These are phyloP conservation scores for Phlebiopsis flavidoalba DNA, from an alignment of 768 basidiomycete species.

Conservation along the genomic window DNA sequence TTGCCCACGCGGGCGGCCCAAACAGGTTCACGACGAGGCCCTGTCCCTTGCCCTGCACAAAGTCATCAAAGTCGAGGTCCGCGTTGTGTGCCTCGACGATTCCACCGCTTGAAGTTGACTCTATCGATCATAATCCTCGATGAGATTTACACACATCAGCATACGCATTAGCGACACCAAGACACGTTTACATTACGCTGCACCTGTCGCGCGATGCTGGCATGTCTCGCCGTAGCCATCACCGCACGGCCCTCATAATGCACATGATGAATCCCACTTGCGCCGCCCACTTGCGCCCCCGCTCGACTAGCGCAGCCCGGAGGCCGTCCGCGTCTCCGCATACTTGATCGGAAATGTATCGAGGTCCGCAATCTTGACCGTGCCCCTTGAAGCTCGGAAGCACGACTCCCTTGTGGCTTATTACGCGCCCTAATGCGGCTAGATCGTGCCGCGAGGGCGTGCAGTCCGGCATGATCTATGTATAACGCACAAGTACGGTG, in stretches of 20 bases:
- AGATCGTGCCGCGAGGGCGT: too few relatives aligned
- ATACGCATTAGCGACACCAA: too few relatives aligned
- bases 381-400: slow-evolving; percentile 42
- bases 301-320: slow-evolving; percentile 30
- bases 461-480: too few relatives aligned
- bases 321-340: slow-evolving; percentile 37
- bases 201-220: slow-evolving; percentile 7
- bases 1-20: slow-evolving; percentile 24
- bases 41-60: slow-evolving; percentile 30
- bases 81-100: slow-evolving; percentile 30
- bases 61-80: slow-evolving; percentile 25
- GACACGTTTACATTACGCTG: slow-evolving; percentile 43
- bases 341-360: slow-evolving; percentile 50
- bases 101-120: slow-evolving; percentile 47
- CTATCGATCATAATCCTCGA: slow-evolving; percentile 61
- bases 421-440: too few relatives aligned
- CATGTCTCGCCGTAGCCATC: too few relatives aligned
- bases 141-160: slow-evolving; percentile 35
- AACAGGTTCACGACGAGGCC: slow-evolving; percentile 14
- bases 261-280: slow-evolving; percentile 49
- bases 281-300: slow-evolving; percentile 50
- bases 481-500: too few relatives aligned
- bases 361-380: slow-evolving; percentile 42
- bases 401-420: slow-evolving; percentile 20
- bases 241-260: slow-evolving; percentile 39